phyloP scores from a whole-genome alignment of 2,329 filamentous ascomycete species.

The Ophiostoma sp. region DNA sequence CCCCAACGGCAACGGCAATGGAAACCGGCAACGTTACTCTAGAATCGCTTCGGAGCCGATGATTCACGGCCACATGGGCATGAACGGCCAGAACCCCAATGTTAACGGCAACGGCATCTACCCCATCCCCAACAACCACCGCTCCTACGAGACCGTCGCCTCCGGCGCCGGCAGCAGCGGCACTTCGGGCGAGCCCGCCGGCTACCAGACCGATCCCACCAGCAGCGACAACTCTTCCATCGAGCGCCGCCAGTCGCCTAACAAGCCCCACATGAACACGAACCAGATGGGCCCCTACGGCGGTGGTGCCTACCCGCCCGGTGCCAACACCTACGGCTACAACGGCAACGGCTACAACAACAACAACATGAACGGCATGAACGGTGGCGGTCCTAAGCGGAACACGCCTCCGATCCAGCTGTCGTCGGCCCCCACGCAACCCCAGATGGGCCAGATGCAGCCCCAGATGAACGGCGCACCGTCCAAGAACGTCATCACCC shows the following conservation, averaged over 20 bases:
- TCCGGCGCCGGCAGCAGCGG: conserved; percentile 73
- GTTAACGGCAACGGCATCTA: conserved; percentile 48
- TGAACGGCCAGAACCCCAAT: conserved; percentile 38
- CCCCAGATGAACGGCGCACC: not conserved
- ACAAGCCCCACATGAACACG: conserved; percentile 30
- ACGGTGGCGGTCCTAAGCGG: conserved; percentile 20
- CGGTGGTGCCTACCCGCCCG: conserved; percentile 34
- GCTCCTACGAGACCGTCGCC: conserved; percentile 83
- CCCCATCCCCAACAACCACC: conserved; percentile 64
- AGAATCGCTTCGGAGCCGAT: conserved; percentile 52
- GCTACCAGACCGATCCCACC: conserved; percentile 78
- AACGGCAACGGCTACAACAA: not conserved
- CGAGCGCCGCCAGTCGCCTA: conserved; percentile 54
- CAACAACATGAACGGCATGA: not conserved
- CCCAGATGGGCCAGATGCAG: not conserved
- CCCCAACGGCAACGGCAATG: conserved; percentile 34
- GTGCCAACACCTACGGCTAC: conserved; percentile 9
- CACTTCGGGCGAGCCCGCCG: conserved; percentile 70
- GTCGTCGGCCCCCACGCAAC: conserved; percentile 4
- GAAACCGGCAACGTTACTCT: conserved; percentile 39
- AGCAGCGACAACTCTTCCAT: conserved; percentile 93
- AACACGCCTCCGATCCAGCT: conserved; percentile 20
- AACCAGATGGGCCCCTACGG: conserved; percentile 40
- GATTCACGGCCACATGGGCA: conserved; percentile 39
- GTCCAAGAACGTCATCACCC: conserved; percentile 21